phyloP scores from a whole-genome alignment of 495 filamentous ascomycete species.

The Podospora pseudocomata region DNA sequence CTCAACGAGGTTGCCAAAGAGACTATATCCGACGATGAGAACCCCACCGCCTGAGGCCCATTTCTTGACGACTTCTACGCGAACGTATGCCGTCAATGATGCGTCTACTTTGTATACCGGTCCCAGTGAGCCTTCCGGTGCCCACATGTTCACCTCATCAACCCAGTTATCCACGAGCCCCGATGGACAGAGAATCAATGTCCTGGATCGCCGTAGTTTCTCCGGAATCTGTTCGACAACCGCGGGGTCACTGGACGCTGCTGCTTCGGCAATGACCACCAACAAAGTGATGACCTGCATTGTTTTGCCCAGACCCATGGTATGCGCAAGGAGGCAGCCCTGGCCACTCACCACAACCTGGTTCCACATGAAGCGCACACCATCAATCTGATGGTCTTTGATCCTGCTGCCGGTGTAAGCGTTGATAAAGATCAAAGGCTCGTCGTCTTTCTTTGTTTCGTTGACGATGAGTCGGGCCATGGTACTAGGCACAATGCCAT shows the following conservation, averaged over 20 bases:
- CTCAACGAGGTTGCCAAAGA: constrained; percentile 50
- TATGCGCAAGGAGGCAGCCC: constrained; percentile 84
- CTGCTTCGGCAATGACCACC: constrained; percentile 64
- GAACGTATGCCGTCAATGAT: constrained; percentile 25
- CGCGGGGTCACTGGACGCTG: constrained; percentile 51
- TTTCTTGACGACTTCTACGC: constrained; percentile 42
- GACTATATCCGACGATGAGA: constrained; percentile 67
- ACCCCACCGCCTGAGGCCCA: constrained; percentile 71
- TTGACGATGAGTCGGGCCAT: constrained; percentile 61
- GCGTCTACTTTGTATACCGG: constrained; percentile 48
- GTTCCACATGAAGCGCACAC: constrained; percentile 88
- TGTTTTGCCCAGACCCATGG: constrained; percentile 93
- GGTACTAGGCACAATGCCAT: constrained; percentile 40
- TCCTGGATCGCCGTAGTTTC: constrained; percentile 56
- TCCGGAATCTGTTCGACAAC: constrained; percentile 64
- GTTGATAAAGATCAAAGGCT: constrained; percentile 51
- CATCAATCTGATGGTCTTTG: constrained; percentile 58
- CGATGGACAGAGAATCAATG: constrained; percentile 72
- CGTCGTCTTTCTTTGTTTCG: constrained; percentile 57
- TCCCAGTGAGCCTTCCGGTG: constrained; percentile 52
- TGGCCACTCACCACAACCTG: constrained; percentile 59
- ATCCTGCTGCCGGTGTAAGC: constrained; percentile 46
- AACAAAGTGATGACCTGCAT: constrained; percentile 85
- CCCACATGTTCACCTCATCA: constrained; percentile 72
- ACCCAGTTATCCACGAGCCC: constrained; percentile 76